These are phyloP conservation scores for Rosa lucieae DNA, from an alignment of 306 rosid genomes.

Conservation along the genomic window DNA sequence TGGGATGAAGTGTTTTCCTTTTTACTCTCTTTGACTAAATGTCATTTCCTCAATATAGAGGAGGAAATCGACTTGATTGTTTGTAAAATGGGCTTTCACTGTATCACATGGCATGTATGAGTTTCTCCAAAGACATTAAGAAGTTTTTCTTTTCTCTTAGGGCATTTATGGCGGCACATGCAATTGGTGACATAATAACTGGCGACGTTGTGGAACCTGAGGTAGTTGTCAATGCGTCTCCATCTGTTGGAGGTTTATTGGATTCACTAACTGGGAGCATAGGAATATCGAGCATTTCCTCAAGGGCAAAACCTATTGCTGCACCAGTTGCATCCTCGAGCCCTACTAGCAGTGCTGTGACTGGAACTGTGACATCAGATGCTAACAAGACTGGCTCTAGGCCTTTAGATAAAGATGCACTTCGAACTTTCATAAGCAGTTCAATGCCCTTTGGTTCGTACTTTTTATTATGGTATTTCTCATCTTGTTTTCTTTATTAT, in stretches of 20 bases:
- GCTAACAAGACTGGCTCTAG: conserved; percentile 59
- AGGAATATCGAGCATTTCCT: conserved; percentile 78
- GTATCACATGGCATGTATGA: conserved; percentile 13
- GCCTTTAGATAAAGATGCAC: conserved; percentile 84
- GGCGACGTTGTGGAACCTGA: conserved; percentile 84
- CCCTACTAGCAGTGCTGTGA: conserved; percentile 46
- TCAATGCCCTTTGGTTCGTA: conserved; percentile 99
- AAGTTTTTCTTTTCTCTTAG: conserved; percentile 35
- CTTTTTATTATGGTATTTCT: conserved; percentile 67
- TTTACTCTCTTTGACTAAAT: background rate
- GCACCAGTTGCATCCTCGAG: conserved; percentile 62
- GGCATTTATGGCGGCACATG: conserved; percentile 87
- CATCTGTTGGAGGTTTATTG: conserved; percentile 93
- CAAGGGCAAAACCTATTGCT: conserved; percentile 79
- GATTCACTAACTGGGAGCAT: conserved; percentile 92
- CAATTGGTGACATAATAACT: conserved; percentile 79
- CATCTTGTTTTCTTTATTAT: conserved; percentile 38
- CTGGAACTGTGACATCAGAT: conserved; percentile 65
- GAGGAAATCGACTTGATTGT: conserved; percentile 15
- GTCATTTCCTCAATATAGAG: background rate
- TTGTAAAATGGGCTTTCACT: background rate
- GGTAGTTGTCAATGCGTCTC: conserved; percentile 66
- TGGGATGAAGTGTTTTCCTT: background rate
- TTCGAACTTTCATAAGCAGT: conserved; percentile 80
- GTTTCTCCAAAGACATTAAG: conserved; percentile 17